Base-by-base conservation (phyloP, 768 basidiomycete genomes). In the Tulasnella sp. region DNA sequence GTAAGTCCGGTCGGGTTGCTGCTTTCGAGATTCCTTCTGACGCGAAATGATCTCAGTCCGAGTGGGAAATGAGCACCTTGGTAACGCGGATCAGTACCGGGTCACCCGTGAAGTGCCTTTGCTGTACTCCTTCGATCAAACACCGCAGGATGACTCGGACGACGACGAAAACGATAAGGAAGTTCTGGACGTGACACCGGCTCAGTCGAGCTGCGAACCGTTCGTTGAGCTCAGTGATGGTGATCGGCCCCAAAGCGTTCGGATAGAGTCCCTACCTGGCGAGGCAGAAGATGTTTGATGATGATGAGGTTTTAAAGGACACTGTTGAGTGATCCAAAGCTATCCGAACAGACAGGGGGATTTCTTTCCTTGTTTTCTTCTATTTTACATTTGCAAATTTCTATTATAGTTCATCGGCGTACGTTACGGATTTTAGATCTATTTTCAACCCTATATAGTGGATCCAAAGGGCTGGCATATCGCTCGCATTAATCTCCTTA, bases 61-160 rank as follows among this genome's bases (percentile, higher is more conserved):
- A 64, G 72, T 90, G 43, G 88, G 93, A 70, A 92, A 88, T 72
- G 93, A 96, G 72, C 93, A 96, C 64, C 73, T 94, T 24, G 88
- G 88, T 75, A 96, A 96, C 70, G 81, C 88, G 70, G 89, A 90
- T 77, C 90, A 92, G 66, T 95, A 90, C 70, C 88, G 92, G 23
- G 82, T 88, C 44, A 90, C 86, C 1, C 77, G 85, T 24, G 91
- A 96, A 66, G 82, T 91, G 13, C 86, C 89, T 0, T 71, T 96
- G 32, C 91, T 90, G 1, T 95, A 94, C 45, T 24, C 45, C 19
- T 59, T 59, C 58, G 49, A 48, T 34, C 47, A 50, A 17, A 9
- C 45, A 3, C 30, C 47, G 24, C 27, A 30, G 11, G 30, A 47
- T 23, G 58, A 59, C 13, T 44, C 47, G 24, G 47, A 44, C n/a